Percentiles rank a stretch among this genome's conserved stretches.
These are phyloP conservation scores for Hypoxylon fragiforme DNA, from an alignment of 495 filamentous ascomycete species.

Conservation along the genomic window DNA sequence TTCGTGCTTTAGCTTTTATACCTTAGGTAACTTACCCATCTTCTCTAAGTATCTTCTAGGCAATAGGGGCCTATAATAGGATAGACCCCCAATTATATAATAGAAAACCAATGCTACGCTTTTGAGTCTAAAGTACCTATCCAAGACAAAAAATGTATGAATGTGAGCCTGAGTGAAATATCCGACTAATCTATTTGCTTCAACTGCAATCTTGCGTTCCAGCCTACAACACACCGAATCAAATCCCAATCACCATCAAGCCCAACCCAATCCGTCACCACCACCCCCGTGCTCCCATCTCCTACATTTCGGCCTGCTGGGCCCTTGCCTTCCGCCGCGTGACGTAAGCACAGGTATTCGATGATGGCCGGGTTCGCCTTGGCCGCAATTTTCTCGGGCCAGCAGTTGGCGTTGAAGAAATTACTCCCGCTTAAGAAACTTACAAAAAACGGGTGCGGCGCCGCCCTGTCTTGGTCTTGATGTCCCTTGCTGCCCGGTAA, in stretches of 20 bases:
- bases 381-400: slow-evolving; percentile 91
- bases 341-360: slow-evolving; percentile 73
- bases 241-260: slow-evolving; percentile 91
- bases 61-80: no score
- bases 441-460: slow-evolving; percentile 71
- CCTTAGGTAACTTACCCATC: no score
- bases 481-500: slow-evolving; percentile 33
- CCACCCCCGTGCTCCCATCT: slow-evolving; percentile 85
- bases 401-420: slow-evolving; percentile 88
- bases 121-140: no score
- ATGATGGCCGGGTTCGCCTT: slow-evolving; percentile 90
- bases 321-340: slow-evolving; percentile 54
- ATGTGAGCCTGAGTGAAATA: no score
- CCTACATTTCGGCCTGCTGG: slow-evolving; percentile 52
- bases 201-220: slow-evolving; percentile 78
- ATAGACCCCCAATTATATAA: no score
- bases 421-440: slow-evolving; percentile 92
- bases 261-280: slow-evolving; percentile 94
- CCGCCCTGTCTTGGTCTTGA: slow-evolving; percentile 24
- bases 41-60: no score
- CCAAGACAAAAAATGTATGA: no score
- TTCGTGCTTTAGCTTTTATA: no score
- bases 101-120: no score
- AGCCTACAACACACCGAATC: slow-evolving; percentile 82
- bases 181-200: no score